Base-by-base conservation (phyloP, 2,329 filamentous ascomycete genomes). In the Alternaria sp. region DNA sequence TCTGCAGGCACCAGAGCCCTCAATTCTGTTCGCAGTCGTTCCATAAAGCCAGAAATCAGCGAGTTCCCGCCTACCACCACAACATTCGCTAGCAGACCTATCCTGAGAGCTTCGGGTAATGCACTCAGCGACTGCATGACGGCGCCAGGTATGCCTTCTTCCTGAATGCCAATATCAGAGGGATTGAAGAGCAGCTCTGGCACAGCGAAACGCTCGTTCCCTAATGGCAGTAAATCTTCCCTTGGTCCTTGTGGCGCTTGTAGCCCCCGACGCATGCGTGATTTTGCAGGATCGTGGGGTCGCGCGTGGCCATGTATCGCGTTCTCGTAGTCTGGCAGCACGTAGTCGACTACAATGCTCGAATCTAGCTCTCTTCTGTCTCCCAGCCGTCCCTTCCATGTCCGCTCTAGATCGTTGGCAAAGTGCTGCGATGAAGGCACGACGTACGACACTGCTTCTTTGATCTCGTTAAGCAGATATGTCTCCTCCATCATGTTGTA, bases 401-500 rank as follows among this genome's bases (percentile, higher is more conserved):
- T 90, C 65, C 85, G 86, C 64, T 98, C 94, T 36, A 99, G 85
- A 69, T 97, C 92, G 7, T 78, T 74, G 27, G 84, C 82, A 78
- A 98, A 97, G 10, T 73, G 64, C 36, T 73, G 65, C 20, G 67
- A 49, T 73, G 96, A 88, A 1, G 87, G 81, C 3, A 91, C 91
- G 11, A 97, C 89, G 70, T 91, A 98, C 75, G 92, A 97, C 1
- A 91, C 89, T 5, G 90, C 86, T 76, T 99, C 95, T 75, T 99
- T 99, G 79, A 98, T 94, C 78, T 97, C 92, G 72, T 97, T 97
- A 76, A 97, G 93, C 52, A 98, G 90, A 77, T 96, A 90, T 1
- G 92, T 90, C 71, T 99, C 95, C 77, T 97, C 94, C 64, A 95
- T 89, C 88, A 99, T 94, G 76, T 97, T 94, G 79, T 96, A 97